Evolutionary conservation across 352 stramenopile species (phyloP), one percentile per base, ranked within the genome.

Genomic region (Elongisporangium senticosum): DNA sequence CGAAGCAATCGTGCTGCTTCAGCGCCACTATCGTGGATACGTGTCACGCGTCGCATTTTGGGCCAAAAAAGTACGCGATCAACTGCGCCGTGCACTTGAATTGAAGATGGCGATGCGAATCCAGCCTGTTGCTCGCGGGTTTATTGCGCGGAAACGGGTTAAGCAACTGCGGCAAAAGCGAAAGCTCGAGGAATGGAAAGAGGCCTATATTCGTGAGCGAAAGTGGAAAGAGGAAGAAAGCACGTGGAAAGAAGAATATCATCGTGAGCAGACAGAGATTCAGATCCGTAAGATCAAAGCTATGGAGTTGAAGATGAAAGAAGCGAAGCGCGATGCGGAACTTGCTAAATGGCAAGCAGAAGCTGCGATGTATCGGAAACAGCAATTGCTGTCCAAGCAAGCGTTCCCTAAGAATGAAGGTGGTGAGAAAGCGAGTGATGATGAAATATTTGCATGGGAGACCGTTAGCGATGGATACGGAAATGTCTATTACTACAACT

Each of bases 401-500:
- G 71, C 78, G 39, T 58, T 74, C 8, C 52, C 73, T 10, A 51
- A 73, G 21, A 62, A 40, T 14, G 55, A 70, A 43, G 28, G 55
- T 22, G 51, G 51, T 13, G 39, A 69, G 1, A 51, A 65, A 10
- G 24, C 14, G 14, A 56, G 53, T 0, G 26, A 62, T 10, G 47
- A 59, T 0, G 56, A 61, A 4, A 47, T 56, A 5, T 50, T 63
- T 7, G 51, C 58, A 6, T 88, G 79, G 79, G 26, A 61, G 13
- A 55, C 71, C 15, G 26, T 75, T 11, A 20, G 15, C 3, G 76
- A 88, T 55, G 70, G 72, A 23, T 75, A 79, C 55, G 76, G 69
- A 7, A 81, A 87, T n/a, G 43, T 55, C 13, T 92, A 92, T 28
- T 92, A 77, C 66, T 90, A 77, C 63, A 89, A 90, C 28, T 55